phyloP scores from a whole-genome alignment of 768 basidiomycete species.

The Rhizopogon roseolus region DNA sequence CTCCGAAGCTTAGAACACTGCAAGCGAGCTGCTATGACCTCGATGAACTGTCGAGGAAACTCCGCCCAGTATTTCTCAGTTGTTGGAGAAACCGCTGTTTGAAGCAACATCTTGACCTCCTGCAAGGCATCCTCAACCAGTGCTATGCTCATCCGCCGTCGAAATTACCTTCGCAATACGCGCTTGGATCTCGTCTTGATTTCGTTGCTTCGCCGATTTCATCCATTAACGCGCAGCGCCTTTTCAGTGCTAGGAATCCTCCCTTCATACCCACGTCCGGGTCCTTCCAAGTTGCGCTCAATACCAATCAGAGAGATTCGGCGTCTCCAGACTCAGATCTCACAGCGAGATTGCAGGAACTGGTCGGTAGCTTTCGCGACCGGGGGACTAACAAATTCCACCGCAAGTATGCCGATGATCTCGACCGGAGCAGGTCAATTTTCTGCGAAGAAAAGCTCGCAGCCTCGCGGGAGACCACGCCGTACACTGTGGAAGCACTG shows the following conservation, averaged over 20 bases:
- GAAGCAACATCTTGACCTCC: constrained; percentile 8
- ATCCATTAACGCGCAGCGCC: not conserved
- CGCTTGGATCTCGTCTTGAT: not conserved
- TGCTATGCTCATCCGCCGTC: not conserved
- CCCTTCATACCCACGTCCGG: not conserved
- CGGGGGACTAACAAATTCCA: constrained; percentile 7
- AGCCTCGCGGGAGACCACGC: not conserved
- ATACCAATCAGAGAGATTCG: not conserved
- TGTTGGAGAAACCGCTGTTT: constrained; percentile 15
- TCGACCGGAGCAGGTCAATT: constrained; percentile 8
- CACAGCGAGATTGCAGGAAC: not conserved
- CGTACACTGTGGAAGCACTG: constrained; percentile 3
- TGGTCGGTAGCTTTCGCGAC: constrained; percentile 2
- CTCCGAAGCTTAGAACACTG: constrained; percentile 2
- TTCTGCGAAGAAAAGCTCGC: constrained; percentile 1
- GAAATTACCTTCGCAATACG: not conserved
- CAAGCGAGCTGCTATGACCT: constrained; percentile 3
- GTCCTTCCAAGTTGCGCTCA: not conserved
- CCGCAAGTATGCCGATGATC: constrained; percentile 7
- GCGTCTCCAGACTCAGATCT: not conserved
- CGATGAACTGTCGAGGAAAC: not conserved
- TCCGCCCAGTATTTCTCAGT: constrained; percentile 5
- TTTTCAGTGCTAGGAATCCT: constrained; percentile 2
- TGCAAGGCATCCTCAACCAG: constrained; percentile 6
- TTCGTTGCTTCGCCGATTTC: not conserved